These are phyloP conservation scores for Cladochytrium replicatum DNA, from an alignment of 192 early-diverging fungal species.

Conservation along the genomic window DNA sequence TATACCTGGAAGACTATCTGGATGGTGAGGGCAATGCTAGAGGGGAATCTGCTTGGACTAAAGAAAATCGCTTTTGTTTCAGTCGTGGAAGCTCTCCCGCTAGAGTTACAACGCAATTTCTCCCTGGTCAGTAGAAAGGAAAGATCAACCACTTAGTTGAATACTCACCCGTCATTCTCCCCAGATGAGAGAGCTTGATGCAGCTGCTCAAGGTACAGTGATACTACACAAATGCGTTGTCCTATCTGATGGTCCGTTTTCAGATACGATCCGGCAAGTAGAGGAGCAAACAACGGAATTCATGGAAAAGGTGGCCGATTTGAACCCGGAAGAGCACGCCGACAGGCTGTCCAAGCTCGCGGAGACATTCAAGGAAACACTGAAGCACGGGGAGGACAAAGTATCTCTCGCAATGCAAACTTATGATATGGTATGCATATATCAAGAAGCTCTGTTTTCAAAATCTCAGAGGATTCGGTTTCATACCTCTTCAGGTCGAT, in stretches of 20 bases:
- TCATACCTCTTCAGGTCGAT: conserved; percentile 56
- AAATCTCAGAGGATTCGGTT: not conserved
- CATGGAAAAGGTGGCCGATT: conserved; percentile 43
- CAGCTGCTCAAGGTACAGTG: conserved; percentile 48
- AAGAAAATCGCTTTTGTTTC: not conserved
- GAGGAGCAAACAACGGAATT: conserved; percentile 61
- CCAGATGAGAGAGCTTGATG: conserved; percentile 86
- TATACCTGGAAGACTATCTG: conserved; percentile 73
- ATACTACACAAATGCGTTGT: not conserved
- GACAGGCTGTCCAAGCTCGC: conserved; percentile 43
- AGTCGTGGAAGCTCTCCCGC: conserved; percentile 27
- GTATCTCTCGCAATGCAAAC: conserved; percentile 86
- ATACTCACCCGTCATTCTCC: not conserved
- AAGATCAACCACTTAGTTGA: not conserved
- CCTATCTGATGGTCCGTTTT: not conserved
- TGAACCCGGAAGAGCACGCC: conserved; percentile 41
- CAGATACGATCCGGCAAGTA: conserved; percentile 63
- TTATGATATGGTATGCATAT: conserved; percentile 74
- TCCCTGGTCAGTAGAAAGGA: conserved; percentile 42
- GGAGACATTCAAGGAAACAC: conserved; percentile 54
- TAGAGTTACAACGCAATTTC: conserved; percentile 64
- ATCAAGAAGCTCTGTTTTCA: too few relatives aligned
- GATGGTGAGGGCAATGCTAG: conserved; percentile 54
- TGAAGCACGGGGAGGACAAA: conserved; percentile 88
- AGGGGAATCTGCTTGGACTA: not conserved